Conservation (phyloP, 495 filamentous ascomycete genomes). For the Tuber umbilicatum region DNA sequence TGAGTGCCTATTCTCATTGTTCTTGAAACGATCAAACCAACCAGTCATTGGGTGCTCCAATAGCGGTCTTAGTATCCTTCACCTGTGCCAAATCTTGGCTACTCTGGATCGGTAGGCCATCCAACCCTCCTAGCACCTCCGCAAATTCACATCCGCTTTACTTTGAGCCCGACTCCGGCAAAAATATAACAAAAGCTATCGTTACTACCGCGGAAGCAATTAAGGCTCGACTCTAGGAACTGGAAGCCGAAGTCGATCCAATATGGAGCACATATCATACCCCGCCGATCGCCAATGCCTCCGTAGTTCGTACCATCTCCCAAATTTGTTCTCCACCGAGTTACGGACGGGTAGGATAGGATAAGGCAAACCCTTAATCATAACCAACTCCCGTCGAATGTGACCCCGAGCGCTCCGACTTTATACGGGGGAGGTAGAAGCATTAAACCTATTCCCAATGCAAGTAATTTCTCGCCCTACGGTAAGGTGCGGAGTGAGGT, state of each 20-base stretch:
- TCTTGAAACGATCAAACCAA: slow-evolving; percentile 64
- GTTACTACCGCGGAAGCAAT: slow-evolving; percentile 66
- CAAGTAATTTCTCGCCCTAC: slow-evolving; percentile 52
- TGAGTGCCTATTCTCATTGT: slow-evolving; percentile 57
- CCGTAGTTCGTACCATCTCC: slow-evolving; percentile 51
- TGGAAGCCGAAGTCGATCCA: slow-evolving; percentile 69
- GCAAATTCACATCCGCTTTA: slow-evolving; percentile 62
- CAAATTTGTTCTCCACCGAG: neutral
- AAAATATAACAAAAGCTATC: slow-evolving; percentile 53
- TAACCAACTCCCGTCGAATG: slow-evolving; percentile 72
- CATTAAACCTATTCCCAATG: slow-evolving; percentile 62
- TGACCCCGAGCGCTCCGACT: slow-evolving; percentile 68
- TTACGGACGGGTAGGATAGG: neutral
- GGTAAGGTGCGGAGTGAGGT: slow-evolving; percentile 58
- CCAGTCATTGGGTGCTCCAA: slow-evolving; percentile 52
- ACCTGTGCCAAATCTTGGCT: slow-evolving; percentile 58
- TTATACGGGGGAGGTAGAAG: slow-evolving; percentile 67
- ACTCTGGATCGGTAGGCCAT: slow-evolving; percentile 51
- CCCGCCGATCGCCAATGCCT: slow-evolving; percentile 53
- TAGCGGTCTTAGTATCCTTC: slow-evolving; percentile 57
- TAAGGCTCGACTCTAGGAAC: slow-evolving; percentile 57
- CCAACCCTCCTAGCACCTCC: slow-evolving; percentile 56
- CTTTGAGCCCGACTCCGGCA: slow-evolving; percentile 70
- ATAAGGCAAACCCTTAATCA: slow-evolving; percentile 53
- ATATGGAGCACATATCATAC: slow-evolving; percentile 58